These are phyloP conservation scores for Ganoderma sinense DNA, from an alignment of 1,284 basidiomycete species.

Conservation along the genomic window DNA sequence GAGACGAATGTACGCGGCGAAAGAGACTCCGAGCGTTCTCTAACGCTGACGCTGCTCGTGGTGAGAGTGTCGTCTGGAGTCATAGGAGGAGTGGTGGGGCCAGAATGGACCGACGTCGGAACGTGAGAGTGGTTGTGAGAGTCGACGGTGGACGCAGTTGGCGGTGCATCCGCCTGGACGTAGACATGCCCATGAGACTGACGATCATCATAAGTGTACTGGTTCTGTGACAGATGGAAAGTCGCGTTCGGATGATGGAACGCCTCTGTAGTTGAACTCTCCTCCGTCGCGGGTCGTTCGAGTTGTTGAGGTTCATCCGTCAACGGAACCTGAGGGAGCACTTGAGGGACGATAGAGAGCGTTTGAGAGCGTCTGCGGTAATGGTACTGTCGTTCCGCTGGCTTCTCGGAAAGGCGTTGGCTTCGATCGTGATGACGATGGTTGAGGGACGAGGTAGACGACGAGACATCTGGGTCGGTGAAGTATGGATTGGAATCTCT, in stretches of 20 bases:
- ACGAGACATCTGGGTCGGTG: conserved; percentile 34
- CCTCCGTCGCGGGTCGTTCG: conserved; percentile 13
- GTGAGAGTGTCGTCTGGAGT: conserved; percentile 42
- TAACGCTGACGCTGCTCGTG: conserved; percentile 34
- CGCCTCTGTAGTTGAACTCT: conserved; percentile 13
- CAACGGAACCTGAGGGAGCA: conserved; percentile 14
- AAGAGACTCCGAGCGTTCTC: conserved; percentile 30
- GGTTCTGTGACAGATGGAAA: conserved; percentile 26
- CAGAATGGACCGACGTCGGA: conserved; percentile 27
- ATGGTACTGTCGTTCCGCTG: conserved; percentile 31
- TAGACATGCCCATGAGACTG: conserved; percentile 42
- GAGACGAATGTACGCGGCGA: conserved; percentile 30
- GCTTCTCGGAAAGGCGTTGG: conserved; percentile 23
- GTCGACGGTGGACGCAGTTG: conserved; percentile 23
- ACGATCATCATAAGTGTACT: conserved; percentile 41
- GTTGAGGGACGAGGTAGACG: conserved; percentile 20
- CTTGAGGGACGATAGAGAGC: conserved; percentile 27
- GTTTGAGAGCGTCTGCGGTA: conserved; percentile 41
- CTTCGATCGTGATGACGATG: conserved; percentile 26
- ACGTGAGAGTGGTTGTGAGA: conserved; percentile 27
- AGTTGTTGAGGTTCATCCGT: conserved; percentile 9
- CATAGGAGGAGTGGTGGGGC: conserved; percentile 39
- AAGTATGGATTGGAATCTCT: conserved; percentile 36
- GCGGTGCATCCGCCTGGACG: conserved; percentile 21
- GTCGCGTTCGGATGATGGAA: conserved; percentile 11